Evolutionary conservation across 164 flowering plant genomes (phyloP).

Genomic region (Magnolia sinica): DNA sequence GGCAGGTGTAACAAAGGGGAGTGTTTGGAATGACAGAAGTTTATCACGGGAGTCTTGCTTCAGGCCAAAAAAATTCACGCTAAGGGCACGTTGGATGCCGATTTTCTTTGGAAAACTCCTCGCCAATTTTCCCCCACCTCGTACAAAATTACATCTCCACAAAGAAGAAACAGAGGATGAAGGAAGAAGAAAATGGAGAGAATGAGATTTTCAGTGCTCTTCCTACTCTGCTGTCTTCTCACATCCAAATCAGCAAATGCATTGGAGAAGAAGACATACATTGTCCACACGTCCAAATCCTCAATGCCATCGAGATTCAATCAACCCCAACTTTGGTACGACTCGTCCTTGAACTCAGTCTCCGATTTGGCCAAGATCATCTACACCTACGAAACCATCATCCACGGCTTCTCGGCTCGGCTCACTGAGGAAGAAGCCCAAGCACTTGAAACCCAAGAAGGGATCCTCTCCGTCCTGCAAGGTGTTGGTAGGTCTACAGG

Average conservation of each 20-base stretch:
- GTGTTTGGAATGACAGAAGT: no score
- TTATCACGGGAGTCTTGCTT: no score
- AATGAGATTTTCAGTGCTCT: background rate
- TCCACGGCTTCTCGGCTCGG: constrained; percentile 75
- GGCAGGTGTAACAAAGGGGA: no score
- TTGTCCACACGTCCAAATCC: constrained; percentile 68
- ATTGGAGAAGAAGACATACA: constrained; percentile 51
- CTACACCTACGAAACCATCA: constrained; percentile 55
- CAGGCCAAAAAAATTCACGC: no score
- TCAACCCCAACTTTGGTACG: constrained; percentile 65
- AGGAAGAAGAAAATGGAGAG: background rate
- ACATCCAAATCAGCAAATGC: background rate
- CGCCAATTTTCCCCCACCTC: no score
- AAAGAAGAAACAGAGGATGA: background rate
- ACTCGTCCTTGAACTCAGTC: constrained; percentile 51
- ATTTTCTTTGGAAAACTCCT: no score
- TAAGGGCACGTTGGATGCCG: no score
- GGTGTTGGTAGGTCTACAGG: no score
- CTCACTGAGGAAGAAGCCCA: constrained; percentile 55
- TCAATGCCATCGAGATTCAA: constrained; percentile 48
- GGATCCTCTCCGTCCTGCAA: constrained; percentile 57
- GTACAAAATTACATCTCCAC: no score
- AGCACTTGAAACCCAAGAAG: constrained; percentile 35
- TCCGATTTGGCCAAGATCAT: constrained; percentile 59
- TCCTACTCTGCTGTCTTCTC: background rate